Evolutionary conservation across 2,329 filamentous ascomycete species (phyloP).

Genomic region (Colletotrichum cordylinicola): DNA sequence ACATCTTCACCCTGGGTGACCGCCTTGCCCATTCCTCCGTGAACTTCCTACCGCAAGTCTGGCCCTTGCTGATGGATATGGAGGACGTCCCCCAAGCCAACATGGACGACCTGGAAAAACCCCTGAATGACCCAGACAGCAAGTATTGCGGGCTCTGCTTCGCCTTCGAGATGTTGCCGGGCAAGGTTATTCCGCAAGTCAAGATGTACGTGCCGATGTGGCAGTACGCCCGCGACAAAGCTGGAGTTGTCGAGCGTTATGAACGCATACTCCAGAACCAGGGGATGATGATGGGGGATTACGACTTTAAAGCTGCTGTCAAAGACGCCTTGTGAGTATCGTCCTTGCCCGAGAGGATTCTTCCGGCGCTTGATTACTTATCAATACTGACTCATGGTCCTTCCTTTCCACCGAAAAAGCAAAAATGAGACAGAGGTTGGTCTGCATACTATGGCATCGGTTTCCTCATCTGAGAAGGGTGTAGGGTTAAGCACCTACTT

Average conservation of each 20-base stretch:
- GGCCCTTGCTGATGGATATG: background rate
- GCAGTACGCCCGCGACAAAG: background rate
- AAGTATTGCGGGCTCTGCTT: background rate
- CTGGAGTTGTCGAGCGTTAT: background rate
- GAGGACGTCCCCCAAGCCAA: background rate
- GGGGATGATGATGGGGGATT: background rate
- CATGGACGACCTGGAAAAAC: background rate
- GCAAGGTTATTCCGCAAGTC: background rate
- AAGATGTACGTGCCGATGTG: background rate
- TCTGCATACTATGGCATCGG: constrained; percentile 5
- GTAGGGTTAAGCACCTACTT: background rate
- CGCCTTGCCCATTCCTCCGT: background rate
- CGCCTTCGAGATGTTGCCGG: background rate
- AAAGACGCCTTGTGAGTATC: constrained; percentile 6
- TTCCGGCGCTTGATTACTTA: background rate
- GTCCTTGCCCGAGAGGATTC: background rate
- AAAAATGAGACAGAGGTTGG: background rate
- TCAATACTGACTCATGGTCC: background rate
- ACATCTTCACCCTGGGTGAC: background rate
- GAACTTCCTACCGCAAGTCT: background rate
- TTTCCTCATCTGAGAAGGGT: background rate
- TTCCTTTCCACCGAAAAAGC: background rate
- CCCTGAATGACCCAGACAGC: background rate
- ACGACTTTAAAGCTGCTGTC: background rate
- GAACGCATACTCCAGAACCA: background rate